Evolutionary conservation across 2,329 filamentous ascomycete species (phyloP), one percentile per base, ranked within the genome.

Genomic region (Pleomassaria siparia): DNA sequence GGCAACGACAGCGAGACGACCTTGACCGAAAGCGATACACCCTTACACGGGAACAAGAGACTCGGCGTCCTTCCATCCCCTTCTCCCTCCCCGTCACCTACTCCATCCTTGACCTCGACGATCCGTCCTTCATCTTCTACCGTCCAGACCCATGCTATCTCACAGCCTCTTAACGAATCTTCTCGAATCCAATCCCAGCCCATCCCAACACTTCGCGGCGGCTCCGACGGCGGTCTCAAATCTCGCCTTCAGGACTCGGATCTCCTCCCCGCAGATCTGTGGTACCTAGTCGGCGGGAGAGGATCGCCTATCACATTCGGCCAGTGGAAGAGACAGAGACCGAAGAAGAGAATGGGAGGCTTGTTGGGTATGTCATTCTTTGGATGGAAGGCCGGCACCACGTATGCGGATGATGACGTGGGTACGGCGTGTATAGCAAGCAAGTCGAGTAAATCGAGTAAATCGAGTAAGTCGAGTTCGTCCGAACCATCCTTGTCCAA

Each of bases 241-340:
- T 24, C 46, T 22, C 42, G 33, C 8, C 29, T 21, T 2, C 16
- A 24, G 21, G 48, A 55, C 21, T n/a, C 43, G 2, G 47, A 58
- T 4, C 43, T 36, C 1, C 29, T 65, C 2, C 62, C 60, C 3
- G 30, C 48, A 13, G 50, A 29, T 0, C 40, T 67, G 0, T 63
- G 51, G 29, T 66, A 53, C 46, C 55, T 69, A 1, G 62, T 63
- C 2, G 66, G 66, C 7, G 60, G 58, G 0, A 55, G 35, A 2
- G 55, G 54, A 0, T 43, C 44, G 8, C 41, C 57, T 1, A 43
- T 60, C 0, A 57, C 54, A 1, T 46, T 50, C 7, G 29, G 13
- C 4, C 30, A 42, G n/a, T 68, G 63, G 64, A 62, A 58, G n/a
- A 47, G 29, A 11, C 49, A 47, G 22, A 58, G 44, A 33, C 58